Conservation (phyloP, 2,329 filamentous ascomycete genomes). For the Colletotrichum chlorophyti region DNA sequence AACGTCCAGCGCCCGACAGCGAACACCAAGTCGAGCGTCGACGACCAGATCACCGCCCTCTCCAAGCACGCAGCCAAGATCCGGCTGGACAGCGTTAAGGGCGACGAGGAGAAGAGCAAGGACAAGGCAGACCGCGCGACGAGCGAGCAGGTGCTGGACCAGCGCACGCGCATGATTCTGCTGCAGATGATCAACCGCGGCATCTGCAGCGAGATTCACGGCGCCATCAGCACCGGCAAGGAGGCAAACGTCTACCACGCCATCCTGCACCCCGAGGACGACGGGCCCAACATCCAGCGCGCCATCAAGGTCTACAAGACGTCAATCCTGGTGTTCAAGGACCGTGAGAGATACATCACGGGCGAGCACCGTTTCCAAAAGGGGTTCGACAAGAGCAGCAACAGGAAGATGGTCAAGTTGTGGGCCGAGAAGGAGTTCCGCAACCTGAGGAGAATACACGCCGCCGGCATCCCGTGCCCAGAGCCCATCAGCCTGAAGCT, state of each 20-base stretch:
- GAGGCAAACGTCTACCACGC: conserved; percentile 98
- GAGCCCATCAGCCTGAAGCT: conserved; percentile 88
- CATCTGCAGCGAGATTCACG: conserved; percentile 89
- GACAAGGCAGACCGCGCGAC: conserved; percentile 95
- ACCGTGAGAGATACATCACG: conserved; percentile 93
- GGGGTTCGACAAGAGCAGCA: conserved; percentile 93
- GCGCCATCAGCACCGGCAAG: conserved; percentile 94
- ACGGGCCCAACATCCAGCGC: conserved; percentile 70
- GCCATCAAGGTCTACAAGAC: conserved; percentile 99
- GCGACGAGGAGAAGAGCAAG: conserved; percentile 63
- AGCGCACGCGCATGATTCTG: conserved; percentile 92
- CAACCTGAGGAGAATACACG: conserved; percentile 84
- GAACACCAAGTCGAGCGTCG: conserved; percentile 80
- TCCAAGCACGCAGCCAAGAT: conserved; percentile 87
- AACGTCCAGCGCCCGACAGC: conserved; percentile 81
- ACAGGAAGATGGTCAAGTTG: conserved; percentile 95
- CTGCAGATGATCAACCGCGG: conserved; percentile 95
- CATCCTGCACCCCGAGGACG: conserved; percentile 65
- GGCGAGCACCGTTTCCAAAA: conserved; percentile 92
- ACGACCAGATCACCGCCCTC: conserved; percentile 88
- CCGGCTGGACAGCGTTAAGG: conserved; percentile 71
- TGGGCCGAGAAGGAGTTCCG: conserved; percentile 99
- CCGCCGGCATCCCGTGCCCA: conserved; percentile 86
- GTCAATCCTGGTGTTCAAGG: conserved; percentile 96
- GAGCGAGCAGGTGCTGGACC: conserved; percentile 92